These are phyloP conservation scores for Elasticomyces elasticus DNA, from an alignment of 495 filamentous ascomycete species.

Conservation along the genomic window DNA sequence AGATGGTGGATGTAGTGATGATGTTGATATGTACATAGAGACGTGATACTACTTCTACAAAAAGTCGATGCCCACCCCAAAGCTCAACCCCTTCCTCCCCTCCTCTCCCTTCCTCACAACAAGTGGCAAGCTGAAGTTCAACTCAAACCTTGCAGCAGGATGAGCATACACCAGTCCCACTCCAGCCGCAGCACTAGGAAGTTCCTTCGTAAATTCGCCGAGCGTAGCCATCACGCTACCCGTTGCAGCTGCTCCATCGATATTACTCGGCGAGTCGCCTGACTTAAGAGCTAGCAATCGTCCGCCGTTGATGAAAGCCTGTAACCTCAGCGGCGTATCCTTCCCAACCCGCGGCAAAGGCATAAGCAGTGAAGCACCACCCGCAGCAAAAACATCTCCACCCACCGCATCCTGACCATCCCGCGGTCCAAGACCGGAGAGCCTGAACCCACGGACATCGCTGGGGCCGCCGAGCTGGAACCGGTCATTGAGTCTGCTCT, in stretches of 20 bases:
- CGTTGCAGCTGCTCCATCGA: slow-evolving; percentile 44
- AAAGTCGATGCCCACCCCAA: slow-evolving; percentile 91
- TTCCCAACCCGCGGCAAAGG: slow-evolving; percentile 70
- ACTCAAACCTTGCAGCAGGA: slow-evolving; percentile 80
- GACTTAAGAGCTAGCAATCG: slow-evolving; percentile 62
- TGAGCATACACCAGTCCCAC: slow-evolving; percentile 90
- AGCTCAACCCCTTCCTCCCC: slow-evolving; percentile 77
- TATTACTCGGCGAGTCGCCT: slow-evolving; percentile 28
- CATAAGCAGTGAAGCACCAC: slow-evolving; percentile 69
- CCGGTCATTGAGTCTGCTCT: slow-evolving; percentile 82
- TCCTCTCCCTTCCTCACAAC: slow-evolving; percentile 73
- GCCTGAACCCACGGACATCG: slow-evolving; percentile 85
- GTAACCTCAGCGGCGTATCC: slow-evolving; percentile 75
- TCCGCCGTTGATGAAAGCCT: slow-evolving; percentile 85
- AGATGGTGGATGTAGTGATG: too few relatives aligned
- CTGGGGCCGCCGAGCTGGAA: slow-evolving; percentile 92
- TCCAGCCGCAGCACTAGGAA: slow-evolving; percentile 80
- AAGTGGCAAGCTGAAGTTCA: slow-evolving; percentile 86
- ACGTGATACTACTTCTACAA: slow-evolving; percentile 42
- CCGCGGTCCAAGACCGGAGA: slow-evolving; percentile 76
- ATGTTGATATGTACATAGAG: background rate
- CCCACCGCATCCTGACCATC: slow-evolving; percentile 79
- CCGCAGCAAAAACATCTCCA: slow-evolving; percentile 84
- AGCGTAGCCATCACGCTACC: slow-evolving; percentile 44
- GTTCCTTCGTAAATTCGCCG: slow-evolving; percentile 56